Base-by-base conservation (phyloP, 2,329 filamentous ascomycete species). In the Claviceps arundinis region DNA sequence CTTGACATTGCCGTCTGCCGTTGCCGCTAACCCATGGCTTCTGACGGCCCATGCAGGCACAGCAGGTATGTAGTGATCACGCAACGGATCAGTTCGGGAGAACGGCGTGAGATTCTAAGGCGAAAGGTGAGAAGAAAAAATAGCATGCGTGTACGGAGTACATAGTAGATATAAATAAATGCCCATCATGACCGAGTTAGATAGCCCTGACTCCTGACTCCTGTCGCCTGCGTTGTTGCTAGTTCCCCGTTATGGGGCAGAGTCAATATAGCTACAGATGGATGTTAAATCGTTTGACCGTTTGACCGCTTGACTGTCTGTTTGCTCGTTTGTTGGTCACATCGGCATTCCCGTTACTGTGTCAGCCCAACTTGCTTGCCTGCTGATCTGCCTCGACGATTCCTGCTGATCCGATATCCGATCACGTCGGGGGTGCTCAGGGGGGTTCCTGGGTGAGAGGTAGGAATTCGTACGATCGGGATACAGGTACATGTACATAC, bases 11-110 rank as follows among this genome's bases (percentile, higher is more conserved):
- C 16, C 37, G 46, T 48, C 22, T 48, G 46, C n/a, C 46, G 26
- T 13, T 19, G 46, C 17, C 26, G 30, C 26, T 38, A 17, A 38
- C 14, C 22, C 47, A 48, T 37, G 47, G 47, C 24, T 11, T 37
- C 16, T 11, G 30, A 34, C 40, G n/a, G 22, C 47, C 26, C 47
- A 48, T 38, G 51, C 51, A 53, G 47, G 47, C 51, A 53, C 51
- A 30, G 47, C 44, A 34, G 30, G 30, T 11, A 22, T 22, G 22
- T 22, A 53, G 26, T 22, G 47, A 5, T 19, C 19, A 40, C 19
- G 30, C 13, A 22, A 42, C 38, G 47, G 41, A 46, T 42, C 26
- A 37, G 47, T 49, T 11, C 46, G 30, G 11, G 30, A 34, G 30
- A 34, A 34, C 30, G 9, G 8, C 30, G 30, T 34, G 30, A 34